Base-by-base conservation (phyloP, 768 basidiomycete genomes). In the Pulveroboletus sp. region DNA sequence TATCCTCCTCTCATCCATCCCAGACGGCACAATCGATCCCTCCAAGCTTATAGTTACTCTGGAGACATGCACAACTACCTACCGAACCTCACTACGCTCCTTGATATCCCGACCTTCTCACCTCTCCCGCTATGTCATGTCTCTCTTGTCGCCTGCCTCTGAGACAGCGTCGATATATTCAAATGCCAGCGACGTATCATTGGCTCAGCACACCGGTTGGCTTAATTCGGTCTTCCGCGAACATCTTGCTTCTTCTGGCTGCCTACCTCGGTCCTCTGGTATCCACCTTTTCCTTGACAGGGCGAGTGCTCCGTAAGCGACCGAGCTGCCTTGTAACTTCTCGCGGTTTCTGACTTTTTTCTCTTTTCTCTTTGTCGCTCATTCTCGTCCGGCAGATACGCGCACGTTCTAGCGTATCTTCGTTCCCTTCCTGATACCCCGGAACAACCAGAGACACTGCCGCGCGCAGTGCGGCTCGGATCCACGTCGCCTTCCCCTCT, bases 241-340 rank as follows among this genome's bases (percentile, higher is more conserved):
- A 27, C 86, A 89, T 56, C 77, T 87, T 8, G 68, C 77, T 13
- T 78, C 83, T 7, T 79, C 81, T 47, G 83, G 82, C 6, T 68
- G 80, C 35, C 61, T 83, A 4, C 57, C 70, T 1, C 75, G 72
- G 24, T 62, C 74, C 2, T 72, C 78, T 6, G 73, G 67, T 39
- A 66, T 90, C 32, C 85, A 89, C 54, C 58, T 92, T 13, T 93
- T 93, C 69, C 71, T 93, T 21, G 89, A 93, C 62, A 75, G 89
- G 24, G 78, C 89, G 1, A 89, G 89, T 57, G 72, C 81, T 28
- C 84, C 89, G 86, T 90, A 68, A 74, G 88, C 77, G 9, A 11
- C n/a, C 28, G 8, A 32, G 11, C 6, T 21, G 15, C 11, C 30
- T 4, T 15, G 8, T 46, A 43, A 9, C 45, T 39, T 44, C 7